phyloP scores from a whole-genome alignment of 2,329 filamentous ascomycete species.

The Pseudopyricularia cyperi region DNA sequence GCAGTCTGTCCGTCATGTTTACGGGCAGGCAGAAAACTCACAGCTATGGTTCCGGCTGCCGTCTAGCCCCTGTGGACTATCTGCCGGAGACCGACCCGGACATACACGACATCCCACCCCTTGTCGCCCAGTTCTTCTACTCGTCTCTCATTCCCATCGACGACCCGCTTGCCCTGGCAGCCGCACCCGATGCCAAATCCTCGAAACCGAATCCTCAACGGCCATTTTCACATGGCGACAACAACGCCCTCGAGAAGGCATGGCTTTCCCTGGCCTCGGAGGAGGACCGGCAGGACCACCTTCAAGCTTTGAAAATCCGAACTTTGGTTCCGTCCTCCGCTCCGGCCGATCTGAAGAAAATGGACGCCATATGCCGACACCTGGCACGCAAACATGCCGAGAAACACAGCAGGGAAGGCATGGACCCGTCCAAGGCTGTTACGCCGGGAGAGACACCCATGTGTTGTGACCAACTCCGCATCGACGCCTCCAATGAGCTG shows the following conservation, averaged over 20 bases:
- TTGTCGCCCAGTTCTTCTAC: conserved; percentile 74
- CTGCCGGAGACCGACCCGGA: conserved; percentile 20
- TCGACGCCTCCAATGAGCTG: conserved; percentile 34
- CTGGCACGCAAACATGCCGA: conserved; percentile 32
- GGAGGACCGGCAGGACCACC: conserved; percentile 33
- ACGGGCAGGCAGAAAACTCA: conserved; percentile 20
- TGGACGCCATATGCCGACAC: conserved; percentile 25
- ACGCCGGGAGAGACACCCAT: conserved; percentile 13
- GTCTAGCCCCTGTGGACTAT: conserved; percentile 31
- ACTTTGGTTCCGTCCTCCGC: conserved; percentile 19
- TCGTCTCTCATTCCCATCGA: conserved; percentile 72
- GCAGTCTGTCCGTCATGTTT: not conserved
- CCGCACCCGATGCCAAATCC: conserved; percentile 29
- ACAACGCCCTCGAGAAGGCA: conserved; percentile 63
- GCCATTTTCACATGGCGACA: conserved; percentile 70
- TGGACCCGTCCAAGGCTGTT: conserved; percentile 35
- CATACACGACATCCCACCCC: conserved; percentile 39
- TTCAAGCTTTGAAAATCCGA: conserved; percentile 18
- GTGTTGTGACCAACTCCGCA: conserved; percentile 35
- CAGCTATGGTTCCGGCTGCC: conserved; percentile 48
- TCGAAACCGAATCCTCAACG: conserved; percentile 43
- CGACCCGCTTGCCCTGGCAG: conserved; percentile 62
- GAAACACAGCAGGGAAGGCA: conserved; percentile 25
- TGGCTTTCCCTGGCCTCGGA: conserved; percentile 52
- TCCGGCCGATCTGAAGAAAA: conserved; percentile 20